Base-by-base conservation (phyloP, 2,329 filamentous ascomycete species). In the Amauroascus niger region DNA sequence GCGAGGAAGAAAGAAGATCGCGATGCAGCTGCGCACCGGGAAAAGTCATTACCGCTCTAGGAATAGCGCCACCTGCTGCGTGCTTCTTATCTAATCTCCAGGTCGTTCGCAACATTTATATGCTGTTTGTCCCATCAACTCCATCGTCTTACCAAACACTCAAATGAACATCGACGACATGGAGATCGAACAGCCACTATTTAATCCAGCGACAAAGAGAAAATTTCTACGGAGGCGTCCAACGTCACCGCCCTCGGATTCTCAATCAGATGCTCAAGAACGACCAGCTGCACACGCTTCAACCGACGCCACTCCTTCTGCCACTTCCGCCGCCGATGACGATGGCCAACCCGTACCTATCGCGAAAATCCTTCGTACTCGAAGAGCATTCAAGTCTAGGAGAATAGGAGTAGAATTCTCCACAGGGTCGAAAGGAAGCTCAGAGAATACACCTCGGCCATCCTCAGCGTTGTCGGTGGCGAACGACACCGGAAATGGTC, bases 191-290 rank as follows among this genome's bases (percentile, higher is more conserved):
- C 65, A 69, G 40, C 60, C 71, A 6, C 57, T 74, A 11, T 77
- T 78, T 58, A 69, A 76, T 30, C 68, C 75, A 14, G 68, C 68
- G 6, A 79, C 79, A 65, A 71, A 72, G 52, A 69, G 75, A 56
- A 79, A 76, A 60, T 72, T 76, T 51, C 67, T 74, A 57, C 74
- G 76, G 53, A 74, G 72, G 58, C 71, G 75, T 49, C 53, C 59
- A 28, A 22, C 28, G 16, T 16, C 52, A n/a, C 35, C 52, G 9
- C 37, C 50, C 13, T 6, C 18, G 8, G 32, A 52, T 1, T 46
- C 37, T 8, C 26, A 20, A 13, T 35, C 50, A 7, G 41, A 39
- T 14, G 9, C 22, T 26, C 37, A 51, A 11, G 48, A 48, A 18
- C 32, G 30, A 30, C 26, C 18, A n/a, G 52, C 22, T 26, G 33